A percentile compares a stretch with the other conserved stretches of the same genome.
phyloP scores from a whole-genome alignment of 208 protist genomes.

The Crithidia bombi region DNA sequence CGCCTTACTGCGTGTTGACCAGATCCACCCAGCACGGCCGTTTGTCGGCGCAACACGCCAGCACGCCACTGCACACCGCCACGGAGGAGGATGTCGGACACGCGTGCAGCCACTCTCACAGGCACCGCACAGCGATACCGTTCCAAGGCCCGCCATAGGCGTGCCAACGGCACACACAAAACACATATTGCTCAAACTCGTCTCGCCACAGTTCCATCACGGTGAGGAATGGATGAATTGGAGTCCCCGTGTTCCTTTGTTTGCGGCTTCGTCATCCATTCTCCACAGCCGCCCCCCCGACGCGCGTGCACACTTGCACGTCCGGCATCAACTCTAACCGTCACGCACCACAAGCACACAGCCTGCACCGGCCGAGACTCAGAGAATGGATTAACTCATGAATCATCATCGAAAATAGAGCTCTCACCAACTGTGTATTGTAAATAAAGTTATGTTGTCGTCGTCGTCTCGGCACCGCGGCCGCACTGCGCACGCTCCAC shows the following conservation, averaged over 20 bases:
- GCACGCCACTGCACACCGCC: too few species aligned
- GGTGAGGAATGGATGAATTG: not conserved
- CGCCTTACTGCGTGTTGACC: too few species aligned
- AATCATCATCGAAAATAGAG: constrained; percentile 43
- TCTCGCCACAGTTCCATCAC: constrained; percentile 12
- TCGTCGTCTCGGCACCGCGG: constrained; percentile 24
- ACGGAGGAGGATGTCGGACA: too few species aligned
- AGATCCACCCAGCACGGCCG: too few species aligned
- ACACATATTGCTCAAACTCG: not conserved
- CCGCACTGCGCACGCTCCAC: not conserved
- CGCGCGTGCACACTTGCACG: too few species aligned
- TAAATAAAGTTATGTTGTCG: constrained; percentile 40
- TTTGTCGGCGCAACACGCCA: too few species aligned
- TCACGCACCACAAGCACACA: too few species aligned
- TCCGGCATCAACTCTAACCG: too few species aligned
- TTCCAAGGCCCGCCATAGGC: too few species aligned
- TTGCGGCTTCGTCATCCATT: constrained; percentile 6
- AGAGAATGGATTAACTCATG: constrained; percentile 56
- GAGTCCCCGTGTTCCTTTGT: constrained; percentile 18
- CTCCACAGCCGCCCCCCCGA: not conserved
- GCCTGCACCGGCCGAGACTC: constrained; percentile 30
- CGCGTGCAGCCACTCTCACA: too few species aligned
- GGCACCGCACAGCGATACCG: too few species aligned
- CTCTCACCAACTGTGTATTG: constrained; percentile 53
- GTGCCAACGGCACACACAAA: too few species aligned